A percentile compares a stretch with the other conserved stretches of the same genome.
phyloP scores from a whole-genome alignment of 2,329 filamentous ascomycete genomes.

The Fusarium globosum region DNA sequence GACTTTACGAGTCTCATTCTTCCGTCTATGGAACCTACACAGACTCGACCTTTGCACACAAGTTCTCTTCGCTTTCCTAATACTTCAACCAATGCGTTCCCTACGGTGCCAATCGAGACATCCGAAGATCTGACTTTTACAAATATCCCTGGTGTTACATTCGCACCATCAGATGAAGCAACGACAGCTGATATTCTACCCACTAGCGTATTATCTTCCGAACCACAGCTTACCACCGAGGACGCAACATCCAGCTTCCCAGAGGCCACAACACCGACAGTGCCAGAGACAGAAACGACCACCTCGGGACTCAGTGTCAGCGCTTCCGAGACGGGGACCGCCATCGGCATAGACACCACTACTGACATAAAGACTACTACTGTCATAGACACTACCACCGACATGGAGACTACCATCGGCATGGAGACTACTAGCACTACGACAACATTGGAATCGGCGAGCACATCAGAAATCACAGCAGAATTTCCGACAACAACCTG shows the following conservation, averaged over 20 bases:
- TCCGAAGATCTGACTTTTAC: background rate
- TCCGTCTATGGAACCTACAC: background rate
- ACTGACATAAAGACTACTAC: background rate
- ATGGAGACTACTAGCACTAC: background rate
- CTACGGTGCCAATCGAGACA: background rate
- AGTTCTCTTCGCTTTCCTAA: background rate
- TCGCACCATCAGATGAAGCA: background rate
- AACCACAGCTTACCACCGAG: background rate
- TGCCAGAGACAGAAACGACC: fast-evolving
- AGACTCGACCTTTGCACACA: background rate
- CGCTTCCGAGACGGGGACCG: too few species aligned
- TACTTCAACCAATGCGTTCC: background rate
- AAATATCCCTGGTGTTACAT: background rate
- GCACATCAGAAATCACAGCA: background rate
- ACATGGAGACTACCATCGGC: background rate
- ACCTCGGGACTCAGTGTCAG: fast-evolving
- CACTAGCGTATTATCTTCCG: fast-evolving
- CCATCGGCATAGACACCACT: background rate
- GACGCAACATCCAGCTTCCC: fast-evolving
- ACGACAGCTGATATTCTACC: background rate
- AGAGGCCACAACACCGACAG: background rate
- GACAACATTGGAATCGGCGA: fast-evolving
- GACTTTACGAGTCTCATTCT: background rate
- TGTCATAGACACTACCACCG: background rate
- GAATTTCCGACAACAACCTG: background rate